Evolutionary conservation across 2,329 filamentous ascomycete species (phyloP), one percentile per base, ranked within the genome.

Genomic region (Trichophyton simii): DNA sequence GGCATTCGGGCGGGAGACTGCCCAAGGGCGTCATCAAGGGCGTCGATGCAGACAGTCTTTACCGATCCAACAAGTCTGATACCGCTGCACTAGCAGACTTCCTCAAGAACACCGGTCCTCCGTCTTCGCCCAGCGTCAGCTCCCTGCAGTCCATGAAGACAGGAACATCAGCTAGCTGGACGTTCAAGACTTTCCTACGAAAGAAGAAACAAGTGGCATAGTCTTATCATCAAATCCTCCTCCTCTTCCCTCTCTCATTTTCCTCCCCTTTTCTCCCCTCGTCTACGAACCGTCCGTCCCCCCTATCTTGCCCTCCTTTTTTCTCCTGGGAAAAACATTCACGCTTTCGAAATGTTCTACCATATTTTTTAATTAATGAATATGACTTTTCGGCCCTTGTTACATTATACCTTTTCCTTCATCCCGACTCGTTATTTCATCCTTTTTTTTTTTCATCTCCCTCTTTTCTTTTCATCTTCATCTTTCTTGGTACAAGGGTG

Each of bases 1-100:
- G 55, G 38, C 42, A 48, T 18, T 34, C 61, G 5, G 50, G 44
- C 18, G 42, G 41, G 4, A 58, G 48, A n/a, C 13, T 54, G 48
- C 48, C 48, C 15, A 54, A 34, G 48, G 22, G 15, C 6, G 22
- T 54, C 3, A 25, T 15, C 9, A 54, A 54, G 22, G 48, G 48
- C 22, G 63, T 64, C 48, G 67, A 38, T 63, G 34, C 34, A 20
- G 41, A 54, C 18, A 68, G 8, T 63, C 70, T 50, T 66, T 68
- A 44, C 54, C 38, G 54, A 57, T 31, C 57, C 5, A 59, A 59
- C 38, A 59, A 70, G 58, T 73, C 72, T 18, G 74, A 75, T 28
- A 90, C 86, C 1, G 80, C 82, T 18, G 87, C 90, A 58, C 73
- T 92, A 52, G 87, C 88, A 0, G 83, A 84, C 59, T 92, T 92